Evolutionary conservation across 352 stramenopile genomes (phyloP), one percentile per base, ranked within the genome.

Genomic region (Phytophthora colocasiae): DNA sequence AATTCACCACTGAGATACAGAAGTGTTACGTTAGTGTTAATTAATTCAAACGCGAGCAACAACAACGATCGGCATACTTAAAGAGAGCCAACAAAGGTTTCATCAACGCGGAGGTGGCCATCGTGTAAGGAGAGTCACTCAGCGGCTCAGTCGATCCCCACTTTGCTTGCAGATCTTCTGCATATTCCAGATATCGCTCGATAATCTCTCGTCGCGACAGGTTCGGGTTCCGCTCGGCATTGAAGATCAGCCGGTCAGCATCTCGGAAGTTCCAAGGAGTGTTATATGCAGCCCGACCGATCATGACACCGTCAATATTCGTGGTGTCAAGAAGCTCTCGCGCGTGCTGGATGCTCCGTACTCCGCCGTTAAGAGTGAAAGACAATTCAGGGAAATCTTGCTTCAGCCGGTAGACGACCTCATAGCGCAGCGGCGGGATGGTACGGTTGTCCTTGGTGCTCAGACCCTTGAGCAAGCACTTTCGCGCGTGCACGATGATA

Each of bases 401-500:
- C 44, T 98, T 97, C 11, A 99, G 81, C 11, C 91, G 78, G 58
- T 95, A 92, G 2, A 99, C 96, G 41, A 95, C 80, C 39, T 99
- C 81, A 61, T 99, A 99, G 57, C 93, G 95, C 26, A 99, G 84
- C 32, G 96, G 95, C 11, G 98, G 98, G 5, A 99, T 92, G 43
- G 96, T 99, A 40, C 97, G 90, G 83, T 99, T 99, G 52, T 99
- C 94, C 59, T 98, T 91, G 11, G 98, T 96, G 67, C 89, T 98
- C 48, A 96, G 89, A 14, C 93, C 97, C 19, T 98, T 98, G 22
- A 99, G 80, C 8, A 99, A 81, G 34, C 97, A 98, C 71, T 99
- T 99, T 48, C 98, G 93, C 19, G 98, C 97, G 69, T 99, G 98
- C 12, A 99, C 82, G 46, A 98, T 95, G 73, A 99, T 99, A 69